These are phyloP conservation scores for Leccinum sublutescens DNA, from an alignment of 768 basidiomycete species.

Conservation along the genomic window DNA sequence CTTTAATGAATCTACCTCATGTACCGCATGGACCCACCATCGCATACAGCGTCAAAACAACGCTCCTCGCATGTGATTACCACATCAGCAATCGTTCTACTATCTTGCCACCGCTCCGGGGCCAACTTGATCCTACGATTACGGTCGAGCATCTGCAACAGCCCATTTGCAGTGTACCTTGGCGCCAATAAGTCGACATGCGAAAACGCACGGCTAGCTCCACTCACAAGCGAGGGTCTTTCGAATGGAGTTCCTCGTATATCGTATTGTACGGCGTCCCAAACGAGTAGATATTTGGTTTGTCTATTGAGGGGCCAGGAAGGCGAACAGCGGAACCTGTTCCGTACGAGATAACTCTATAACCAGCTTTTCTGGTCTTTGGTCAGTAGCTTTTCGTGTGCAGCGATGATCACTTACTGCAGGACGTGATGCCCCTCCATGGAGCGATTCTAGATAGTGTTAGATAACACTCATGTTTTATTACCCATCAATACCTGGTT, in stretches of 20 bases:
- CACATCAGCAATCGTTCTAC: conserved; percentile 83
- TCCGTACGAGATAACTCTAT: conserved; percentile 89
- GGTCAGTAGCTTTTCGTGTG: conserved; percentile 6
- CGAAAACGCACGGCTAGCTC: neutral
- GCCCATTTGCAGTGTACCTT: conserved; percentile 91
- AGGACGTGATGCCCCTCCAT: conserved; percentile 97
- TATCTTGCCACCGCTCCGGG: conserved; percentile 97
- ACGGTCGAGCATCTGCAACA: conserved; percentile 94
- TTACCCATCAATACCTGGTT: conserved; percentile 68
- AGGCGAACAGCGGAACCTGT: conserved; percentile 97
- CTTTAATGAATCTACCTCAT: conserved; percentile 10
- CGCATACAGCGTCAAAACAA: conserved; percentile 97
- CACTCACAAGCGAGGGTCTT: conserved; percentile 82
- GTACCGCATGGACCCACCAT: conserved; percentile 58
- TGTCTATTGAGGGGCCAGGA: conserved; percentile 95
- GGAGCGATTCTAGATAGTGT: conserved; percentile 73
- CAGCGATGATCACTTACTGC: conserved; percentile 52
- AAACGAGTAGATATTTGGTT: conserved; percentile 95
- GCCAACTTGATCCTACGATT: conserved; percentile 89
- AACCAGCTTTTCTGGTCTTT: conserved; percentile 79
- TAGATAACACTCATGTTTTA: conserved; percentile 3
- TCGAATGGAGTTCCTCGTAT: conserved; percentile 81
- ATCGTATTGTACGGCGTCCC: conserved; percentile 97
- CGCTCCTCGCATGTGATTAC: conserved; percentile 99
- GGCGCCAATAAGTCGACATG: conserved; percentile 14